phyloP scores from a whole-genome alignment of 768 basidiomycete species.

The Suillus luteus region DNA sequence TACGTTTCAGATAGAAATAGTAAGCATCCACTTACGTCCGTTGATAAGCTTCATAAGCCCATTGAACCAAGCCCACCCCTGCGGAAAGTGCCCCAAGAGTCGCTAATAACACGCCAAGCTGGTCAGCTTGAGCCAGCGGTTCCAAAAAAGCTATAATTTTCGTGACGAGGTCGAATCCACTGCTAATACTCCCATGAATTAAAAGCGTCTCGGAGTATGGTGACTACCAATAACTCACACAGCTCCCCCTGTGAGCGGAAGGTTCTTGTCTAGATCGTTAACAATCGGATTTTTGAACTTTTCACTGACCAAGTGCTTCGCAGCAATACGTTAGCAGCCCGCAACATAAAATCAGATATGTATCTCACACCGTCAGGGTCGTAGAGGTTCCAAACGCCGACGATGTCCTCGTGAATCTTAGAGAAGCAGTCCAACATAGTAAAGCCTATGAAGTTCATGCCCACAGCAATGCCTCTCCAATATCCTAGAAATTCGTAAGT shows the following conservation, averaged over 20 bases:
- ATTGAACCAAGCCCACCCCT: slow-evolving; percentile 1
- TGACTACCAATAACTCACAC: slow-evolving; percentile 6
- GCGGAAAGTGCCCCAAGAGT: slow-evolving; percentile 1
- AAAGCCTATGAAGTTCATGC: slow-evolving; percentile 15
- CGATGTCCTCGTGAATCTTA: slow-evolving; percentile 22
- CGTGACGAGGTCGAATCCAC: slow-evolving; percentile 8
- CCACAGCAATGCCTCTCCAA: slow-evolving; percentile 19
- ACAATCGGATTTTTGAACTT: slow-evolving; percentile 9
- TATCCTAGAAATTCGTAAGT: slow-evolving; percentile 16
- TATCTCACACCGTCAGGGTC: slow-evolving; percentile 13
- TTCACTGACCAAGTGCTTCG: slow-evolving; percentile 13
- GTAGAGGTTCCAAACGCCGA: slow-evolving; percentile 22
- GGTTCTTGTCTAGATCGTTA: slow-evolving; percentile 10
- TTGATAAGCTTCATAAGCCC: slow-evolving; percentile 13
- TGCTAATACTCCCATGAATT: not conserved
- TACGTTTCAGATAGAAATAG: not conserved
- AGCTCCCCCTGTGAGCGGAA: not conserved
- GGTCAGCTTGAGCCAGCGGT: not conserved
- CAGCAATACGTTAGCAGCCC: not conserved
- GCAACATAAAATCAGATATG: not conserved
- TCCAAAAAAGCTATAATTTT: not conserved
- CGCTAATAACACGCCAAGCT: not conserved
- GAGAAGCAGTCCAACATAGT: slow-evolving; percentile 16
- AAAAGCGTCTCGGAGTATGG: not conserved
- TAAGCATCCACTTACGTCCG: slow-evolving; percentile 9